Base-by-base conservation (phyloP, 169 alveolate species). In the Eimeria sp. region DNA sequence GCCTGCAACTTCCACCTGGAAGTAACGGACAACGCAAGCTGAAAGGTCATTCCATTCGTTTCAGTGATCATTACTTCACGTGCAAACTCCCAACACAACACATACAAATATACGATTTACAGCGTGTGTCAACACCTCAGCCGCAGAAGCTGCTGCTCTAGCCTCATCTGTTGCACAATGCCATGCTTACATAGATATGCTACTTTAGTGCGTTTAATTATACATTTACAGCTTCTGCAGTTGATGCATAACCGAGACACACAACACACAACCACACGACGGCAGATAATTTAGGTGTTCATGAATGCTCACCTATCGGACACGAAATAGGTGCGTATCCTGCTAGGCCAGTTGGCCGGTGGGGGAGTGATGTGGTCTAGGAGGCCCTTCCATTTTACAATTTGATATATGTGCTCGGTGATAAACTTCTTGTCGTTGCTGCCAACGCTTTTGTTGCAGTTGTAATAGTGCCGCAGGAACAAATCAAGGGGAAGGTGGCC, bases 321-420 rank as follows among this genome's bases (percentile, higher is more conserved):
- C 43, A 97, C 91, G 72, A 97, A 95, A 91, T 97, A 97, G 40
- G 97, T 97, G 80, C 96, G 96, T 54, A 97, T 92, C 63, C 97
- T 86, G 78, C 97, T 93, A 27, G 98, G 72, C 98, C 98, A 97
- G 58, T 97, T 89, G 34, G 95, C 89, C 1, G 98, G 98, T 13
- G 97, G 97, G 5, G 98, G 96, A 34, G 98, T 97, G 65, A 96
- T 61, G 58, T 97, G 96, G 40, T 98, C 98, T 11, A 97, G 97
- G 40, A 97, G 94, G 40, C 97, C 97, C 67, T 97, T 96, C 98
- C 98, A 97, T 58, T 98, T 93, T 89, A 97, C 84, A 27, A 97
- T 83, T 75, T 97, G 98, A 88, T 96, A 95, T 49, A 97, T 87
- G 49, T 97, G 98, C 25, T 97, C 97, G 1, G 98, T 94, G 34